Percentiles rank a stretch among this genome's conserved stretches.
These are phyloP conservation scores for Dicorynia guianensis DNA, from an alignment of 306 rosid species.

Conservation along the genomic window DNA sequence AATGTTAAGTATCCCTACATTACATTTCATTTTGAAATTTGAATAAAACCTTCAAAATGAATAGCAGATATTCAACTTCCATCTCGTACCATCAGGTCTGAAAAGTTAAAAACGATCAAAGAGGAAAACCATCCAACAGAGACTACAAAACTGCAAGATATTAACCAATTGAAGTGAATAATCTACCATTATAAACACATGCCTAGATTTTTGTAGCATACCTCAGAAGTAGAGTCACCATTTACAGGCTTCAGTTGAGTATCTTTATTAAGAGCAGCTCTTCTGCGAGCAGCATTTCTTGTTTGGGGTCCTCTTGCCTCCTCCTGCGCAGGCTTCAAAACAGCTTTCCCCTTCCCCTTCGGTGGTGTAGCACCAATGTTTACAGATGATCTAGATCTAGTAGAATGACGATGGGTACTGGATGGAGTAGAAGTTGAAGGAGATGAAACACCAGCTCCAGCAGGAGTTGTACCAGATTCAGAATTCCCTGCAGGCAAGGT, in stretches of 20 bases:
- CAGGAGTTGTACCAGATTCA: constrained; percentile 82
- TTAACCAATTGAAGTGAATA: background rate
- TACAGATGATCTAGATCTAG: constrained; percentile 85
- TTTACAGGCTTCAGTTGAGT: constrained; percentile 71
- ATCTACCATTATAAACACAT: background rate
- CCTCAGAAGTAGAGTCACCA: constrained; percentile 99
- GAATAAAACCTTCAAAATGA: background rate
- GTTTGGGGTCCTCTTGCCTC: constrained; percentile 92
- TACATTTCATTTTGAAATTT: background rate
- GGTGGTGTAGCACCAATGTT: constrained; percentile 79
- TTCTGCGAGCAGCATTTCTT: constrained; percentile 87
- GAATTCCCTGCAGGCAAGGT: constrained; percentile 72
- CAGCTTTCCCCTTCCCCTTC: constrained; percentile 97
- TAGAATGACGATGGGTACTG: constrained; percentile 76
- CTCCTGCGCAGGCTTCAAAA: constrained; percentile 84
- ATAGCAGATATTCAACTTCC: constrained; percentile 16
- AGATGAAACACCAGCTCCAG: constrained; percentile 76
- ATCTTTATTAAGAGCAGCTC: constrained; percentile 88
- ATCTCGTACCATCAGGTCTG: background rate
- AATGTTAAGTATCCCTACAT: constrained; percentile 7
- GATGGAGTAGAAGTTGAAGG: constrained; percentile 73
- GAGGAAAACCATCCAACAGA: constrained; percentile 6
- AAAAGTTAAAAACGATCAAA: background rate
- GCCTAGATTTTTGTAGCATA: constrained; percentile 43
- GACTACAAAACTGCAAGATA: background rate